Conservation (phyloP, 2,329 filamentous ascomycete species). For the Colletotrichum tanaceti region DNA sequence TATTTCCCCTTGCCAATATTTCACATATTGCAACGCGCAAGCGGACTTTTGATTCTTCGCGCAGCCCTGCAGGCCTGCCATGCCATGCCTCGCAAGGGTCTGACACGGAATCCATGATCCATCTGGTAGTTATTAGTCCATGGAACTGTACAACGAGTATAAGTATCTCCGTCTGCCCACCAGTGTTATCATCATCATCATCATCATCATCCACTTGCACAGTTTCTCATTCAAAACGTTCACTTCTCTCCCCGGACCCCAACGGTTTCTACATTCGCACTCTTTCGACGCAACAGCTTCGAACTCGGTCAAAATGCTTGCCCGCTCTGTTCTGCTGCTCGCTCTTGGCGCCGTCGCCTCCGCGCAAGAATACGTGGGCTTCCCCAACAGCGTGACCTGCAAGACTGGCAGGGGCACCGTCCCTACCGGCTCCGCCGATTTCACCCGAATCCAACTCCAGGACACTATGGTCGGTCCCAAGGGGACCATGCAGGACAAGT, state of each 20-base stretch:
- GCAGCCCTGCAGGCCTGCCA: too few relatives aligned
- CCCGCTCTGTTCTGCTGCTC: background rate
- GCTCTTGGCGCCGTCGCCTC: constrained; percentile 7
- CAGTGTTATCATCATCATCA: background rate
- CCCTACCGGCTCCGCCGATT: background rate
- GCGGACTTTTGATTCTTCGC: background rate
- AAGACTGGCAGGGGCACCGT: background rate
- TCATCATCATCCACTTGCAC: background rate
- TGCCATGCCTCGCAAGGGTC: background rate
- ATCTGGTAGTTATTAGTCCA: background rate
- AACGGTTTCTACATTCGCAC: background rate
- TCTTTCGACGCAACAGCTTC: background rate
- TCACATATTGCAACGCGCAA: background rate
- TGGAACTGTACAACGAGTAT: background rate
- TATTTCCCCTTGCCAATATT: background rate
- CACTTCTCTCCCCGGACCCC: background rate
- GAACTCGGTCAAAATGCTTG: background rate
- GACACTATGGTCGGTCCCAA: background rate
- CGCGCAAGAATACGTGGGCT: constrained; percentile 3
- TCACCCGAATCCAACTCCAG: background rate
- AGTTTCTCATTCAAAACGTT: background rate
- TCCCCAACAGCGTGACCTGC: constrained; percentile 6
- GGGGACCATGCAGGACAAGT: background rate
- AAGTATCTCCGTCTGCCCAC: background rate
- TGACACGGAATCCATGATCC: background rate